phyloP scores from a whole-genome alignment of 1,284 basidiomycete genomes.

The Coniferiporia weirii region DNA sequence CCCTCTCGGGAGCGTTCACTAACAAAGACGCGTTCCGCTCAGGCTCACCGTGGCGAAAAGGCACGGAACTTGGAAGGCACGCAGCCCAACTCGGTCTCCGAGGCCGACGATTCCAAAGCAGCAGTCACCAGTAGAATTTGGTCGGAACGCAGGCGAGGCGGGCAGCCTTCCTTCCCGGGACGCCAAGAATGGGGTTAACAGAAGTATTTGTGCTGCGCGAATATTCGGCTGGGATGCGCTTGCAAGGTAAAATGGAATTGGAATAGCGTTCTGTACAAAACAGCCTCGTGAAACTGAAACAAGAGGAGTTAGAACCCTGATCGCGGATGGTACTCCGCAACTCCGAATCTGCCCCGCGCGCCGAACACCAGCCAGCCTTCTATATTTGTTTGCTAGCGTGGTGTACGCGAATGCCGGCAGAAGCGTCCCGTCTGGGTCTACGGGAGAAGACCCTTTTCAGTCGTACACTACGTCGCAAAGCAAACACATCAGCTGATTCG shows the following conservation, averaged over 20 bases:
- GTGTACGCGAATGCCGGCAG: neutral
- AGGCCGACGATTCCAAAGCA: neutral
- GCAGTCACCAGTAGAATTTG: neutral
- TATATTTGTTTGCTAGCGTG: neutral
- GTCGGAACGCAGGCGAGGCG: neutral
- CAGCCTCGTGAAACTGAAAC: constrained; percentile 7
- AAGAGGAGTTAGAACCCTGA: constrained; percentile 6
- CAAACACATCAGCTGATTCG: constrained; percentile 11
- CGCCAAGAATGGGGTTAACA: neutral
- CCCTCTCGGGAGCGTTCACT: neutral
- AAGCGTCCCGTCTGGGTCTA: neutral
- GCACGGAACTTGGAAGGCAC: constrained; percentile 7
- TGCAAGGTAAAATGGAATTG: neutral
- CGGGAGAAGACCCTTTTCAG: constrained; percentile 3
- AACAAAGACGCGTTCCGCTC: neutral
- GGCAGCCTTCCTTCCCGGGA: neutral
- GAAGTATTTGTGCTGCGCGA: neutral
- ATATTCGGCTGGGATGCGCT: neutral
- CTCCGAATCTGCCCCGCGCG: neutral
- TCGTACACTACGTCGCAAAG: constrained; percentile 19
- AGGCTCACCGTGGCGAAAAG: constrained; percentile 1
- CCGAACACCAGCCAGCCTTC: neutral
- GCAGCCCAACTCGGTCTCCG: neutral
- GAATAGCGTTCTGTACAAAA: constrained; percentile 1
- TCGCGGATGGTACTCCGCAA: neutral